Conservation (phyloP, 139 green algal genomes). For the Coccomyxa sp. region DNA sequence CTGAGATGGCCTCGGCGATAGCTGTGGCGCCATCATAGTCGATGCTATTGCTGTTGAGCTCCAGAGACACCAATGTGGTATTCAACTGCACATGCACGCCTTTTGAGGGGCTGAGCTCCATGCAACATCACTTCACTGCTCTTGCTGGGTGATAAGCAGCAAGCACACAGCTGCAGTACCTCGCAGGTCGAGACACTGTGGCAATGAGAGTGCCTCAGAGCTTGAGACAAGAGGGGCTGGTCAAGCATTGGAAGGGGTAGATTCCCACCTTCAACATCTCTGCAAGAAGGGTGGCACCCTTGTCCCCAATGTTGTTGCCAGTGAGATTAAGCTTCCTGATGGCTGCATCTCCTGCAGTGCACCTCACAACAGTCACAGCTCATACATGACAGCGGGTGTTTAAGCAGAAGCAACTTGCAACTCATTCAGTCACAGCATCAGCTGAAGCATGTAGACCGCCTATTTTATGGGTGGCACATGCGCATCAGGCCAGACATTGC, state of each 20-base stretch:
- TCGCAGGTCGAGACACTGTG: too few species aligned
- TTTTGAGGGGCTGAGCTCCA: not conserved
- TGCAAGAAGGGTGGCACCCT: conserved; percentile 75
- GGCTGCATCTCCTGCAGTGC: conserved; percentile 16
- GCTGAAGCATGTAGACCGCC: too few species aligned
- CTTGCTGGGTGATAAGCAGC: too few species aligned
- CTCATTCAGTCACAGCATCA: not conserved
- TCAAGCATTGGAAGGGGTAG: too few species aligned
- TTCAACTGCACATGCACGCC: conserved; percentile 42
- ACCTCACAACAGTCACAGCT: not conserved
- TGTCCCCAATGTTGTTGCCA: conserved; percentile 69
- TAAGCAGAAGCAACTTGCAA: not conserved
- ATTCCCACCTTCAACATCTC: conserved; percentile 77
- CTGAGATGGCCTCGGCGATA: conserved; percentile 65
- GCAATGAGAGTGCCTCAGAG: too few species aligned
- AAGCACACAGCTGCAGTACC: too few species aligned
- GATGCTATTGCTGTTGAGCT: conserved; percentile 80
- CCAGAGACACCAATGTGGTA: conserved; percentile 70
- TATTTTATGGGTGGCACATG: too few species aligned
- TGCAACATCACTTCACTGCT: too few species aligned
- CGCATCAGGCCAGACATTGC: too few species aligned
- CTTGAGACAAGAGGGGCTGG: too few species aligned
- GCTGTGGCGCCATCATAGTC: conserved; percentile 72
- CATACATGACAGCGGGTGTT: too few species aligned
- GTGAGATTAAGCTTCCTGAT: conserved; percentile 51